A percentile compares a stretch with the other conserved stretches of the same genome.
Evolutionary conservation across 148 eudicot genomes (phyloP).

Genomic region (Cornus controversa): DNA sequence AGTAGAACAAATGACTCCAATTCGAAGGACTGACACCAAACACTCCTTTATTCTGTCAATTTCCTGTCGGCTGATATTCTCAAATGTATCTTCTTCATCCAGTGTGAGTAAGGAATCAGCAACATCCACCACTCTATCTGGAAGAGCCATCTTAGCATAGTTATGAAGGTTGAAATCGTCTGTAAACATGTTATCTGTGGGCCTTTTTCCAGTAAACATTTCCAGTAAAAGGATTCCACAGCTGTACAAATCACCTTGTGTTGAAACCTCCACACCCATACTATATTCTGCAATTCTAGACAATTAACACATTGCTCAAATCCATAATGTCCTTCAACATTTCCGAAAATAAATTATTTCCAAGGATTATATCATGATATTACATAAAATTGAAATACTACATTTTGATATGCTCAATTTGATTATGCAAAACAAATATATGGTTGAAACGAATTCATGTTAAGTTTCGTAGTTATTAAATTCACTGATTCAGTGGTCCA

Average conservation of each 20-base stretch:
- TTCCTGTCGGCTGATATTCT: not conserved
- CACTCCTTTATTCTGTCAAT: not conserved
- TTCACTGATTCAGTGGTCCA: too few relatives aligned
- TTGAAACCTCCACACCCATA: too few relatives aligned
- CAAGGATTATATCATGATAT: too few relatives aligned
- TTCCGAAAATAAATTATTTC: too few relatives aligned
- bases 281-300: too few relatives aligned
- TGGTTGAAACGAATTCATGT: too few relatives aligned
- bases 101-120: not conserved
- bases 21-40: conserved; percentile 1
- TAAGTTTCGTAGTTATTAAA: too few relatives aligned
- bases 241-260: not conserved
- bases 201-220: not conserved
- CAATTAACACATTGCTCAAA: too few relatives aligned
- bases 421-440: too few relatives aligned
- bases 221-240: conserved; percentile 2
- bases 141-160: not conserved
- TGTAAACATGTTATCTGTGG: not conserved
- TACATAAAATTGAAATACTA: too few relatives aligned
- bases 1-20: conserved; percentile 1
- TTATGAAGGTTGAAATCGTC: not conserved
- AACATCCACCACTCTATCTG: not conserved
- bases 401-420: too few relatives aligned
- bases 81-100: not conserved
- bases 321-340: too few relatives aligned